Base-by-base conservation (phyloP, 805 yeast genomes). In the Barnettozyma californica region DNA sequence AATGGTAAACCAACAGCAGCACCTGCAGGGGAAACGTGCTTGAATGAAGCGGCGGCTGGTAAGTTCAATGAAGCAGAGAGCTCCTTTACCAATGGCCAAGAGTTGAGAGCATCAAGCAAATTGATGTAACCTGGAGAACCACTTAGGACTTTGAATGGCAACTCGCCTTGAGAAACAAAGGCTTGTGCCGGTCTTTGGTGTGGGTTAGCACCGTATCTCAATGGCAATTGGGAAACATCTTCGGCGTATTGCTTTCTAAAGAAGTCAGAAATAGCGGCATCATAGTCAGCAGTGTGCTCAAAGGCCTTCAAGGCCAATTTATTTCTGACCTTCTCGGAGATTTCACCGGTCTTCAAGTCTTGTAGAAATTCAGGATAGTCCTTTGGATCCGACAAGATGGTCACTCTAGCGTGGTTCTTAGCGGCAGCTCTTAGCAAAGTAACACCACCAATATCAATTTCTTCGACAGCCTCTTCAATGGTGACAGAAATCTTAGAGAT, bases 111-210 rank as follows among this genome's bases (percentile, higher is more conserved):
- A 71, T 94, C 99, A 63, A 94, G 78, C 64, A 94, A 75, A 76
- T 94, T 94, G 69, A 94, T 91, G 77, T 94, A 94, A 60, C 99
- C 98, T 56, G 99, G 99, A 49, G 97, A 84, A 51, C 99, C 99
- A 58, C 83, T 74, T 60, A 94, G 76, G 25, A 92, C 98, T 73
- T 86, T 86, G 77, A 94, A 92, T 44, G 99, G 99, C 57, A 94
- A 78, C 57, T 84, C 86, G 61, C 95, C 96, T 57, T 83, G 80
- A 50, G 83, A 68, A 49, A 94, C 95, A 65, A 71, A 94, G 46
- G 98, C 97, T 76, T 94, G 99, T 27, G 99, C 97, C 44, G 99
- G 99, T 72, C 89, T 94, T 77, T 94, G 99, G 71, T 94, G 98
- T 52, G 99, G 99, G 76, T 94, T 94, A 51, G 96, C 97, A 68